Conservation (phyloP, 2,329 filamentous ascomycete species). For the Penicillium digitatum region DNA sequence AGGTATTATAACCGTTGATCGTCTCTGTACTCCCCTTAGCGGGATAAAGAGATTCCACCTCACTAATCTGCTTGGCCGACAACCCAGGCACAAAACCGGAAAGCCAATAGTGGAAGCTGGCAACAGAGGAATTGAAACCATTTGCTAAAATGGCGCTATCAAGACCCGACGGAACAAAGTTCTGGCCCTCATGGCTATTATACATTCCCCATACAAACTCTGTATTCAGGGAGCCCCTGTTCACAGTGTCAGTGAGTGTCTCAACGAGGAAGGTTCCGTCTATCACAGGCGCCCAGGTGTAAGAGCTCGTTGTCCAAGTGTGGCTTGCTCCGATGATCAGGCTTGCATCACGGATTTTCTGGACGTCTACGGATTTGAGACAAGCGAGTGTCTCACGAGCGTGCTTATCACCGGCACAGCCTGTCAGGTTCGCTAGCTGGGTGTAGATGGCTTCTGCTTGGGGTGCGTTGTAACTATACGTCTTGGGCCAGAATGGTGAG, state of each 20-base stretch:
- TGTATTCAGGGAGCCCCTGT: conserved; percentile 41
- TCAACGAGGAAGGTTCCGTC: conserved; percentile 52
- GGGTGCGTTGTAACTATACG: conserved; percentile 50
- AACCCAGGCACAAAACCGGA: conserved; percentile 52
- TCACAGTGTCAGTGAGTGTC: conserved; percentile 46
- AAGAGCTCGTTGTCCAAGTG: conserved; percentile 54
- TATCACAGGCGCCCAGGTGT: conserved; percentile 59
- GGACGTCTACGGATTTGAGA: conserved; percentile 53
- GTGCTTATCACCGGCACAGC: conserved; percentile 39
- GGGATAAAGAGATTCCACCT: conserved; percentile 47
- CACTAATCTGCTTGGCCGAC: conserved; percentile 36
- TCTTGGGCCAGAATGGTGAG: conserved; percentile 59
- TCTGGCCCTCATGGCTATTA: conserved; percentile 61
- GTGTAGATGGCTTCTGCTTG: conserved; percentile 53
- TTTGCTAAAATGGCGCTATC: conserved; percentile 31
- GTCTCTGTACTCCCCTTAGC: conserved; percentile 47
- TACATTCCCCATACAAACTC: conserved; percentile 54
- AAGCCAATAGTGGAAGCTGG: conserved; percentile 54
- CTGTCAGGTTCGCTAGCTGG: conserved; percentile 45
- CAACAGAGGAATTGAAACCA: conserved; percentile 50
- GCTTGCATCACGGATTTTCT: conserved; percentile 52
- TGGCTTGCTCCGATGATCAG: conserved; percentile 48
- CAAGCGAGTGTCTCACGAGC: conserved; percentile 48
- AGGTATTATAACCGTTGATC: conserved; percentile 48
- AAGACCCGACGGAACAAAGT: conserved; percentile 55